phyloP scores from a whole-genome alignment of 2,329 filamentous ascomycete species.

The Talaromyces sp. region DNA sequence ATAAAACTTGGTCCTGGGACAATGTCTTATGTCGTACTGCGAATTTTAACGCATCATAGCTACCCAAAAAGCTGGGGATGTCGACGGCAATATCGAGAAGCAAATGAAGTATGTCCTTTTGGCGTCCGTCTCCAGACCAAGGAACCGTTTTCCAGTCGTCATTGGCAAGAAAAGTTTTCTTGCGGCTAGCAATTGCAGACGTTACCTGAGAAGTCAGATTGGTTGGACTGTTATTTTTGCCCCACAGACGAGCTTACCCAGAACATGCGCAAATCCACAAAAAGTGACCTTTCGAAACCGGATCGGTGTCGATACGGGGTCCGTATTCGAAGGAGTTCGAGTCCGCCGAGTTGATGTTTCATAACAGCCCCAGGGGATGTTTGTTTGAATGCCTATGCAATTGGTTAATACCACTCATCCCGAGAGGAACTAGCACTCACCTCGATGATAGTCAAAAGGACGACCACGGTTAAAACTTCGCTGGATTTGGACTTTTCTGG shows the following conservation, averaged over 20 bases:
- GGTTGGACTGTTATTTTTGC: no score
- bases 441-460: conserved; percentile 23
- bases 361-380: conserved; percentile 22
- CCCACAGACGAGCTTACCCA: conserved; percentile 17
- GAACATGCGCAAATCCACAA: conserved; percentile 23
- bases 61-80: conserved; percentile 20
- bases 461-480: conserved; percentile 20
- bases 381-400: conserved; percentile 21
- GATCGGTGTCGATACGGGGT: conserved; percentile 22
- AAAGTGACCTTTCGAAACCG: conserved; percentile 22
- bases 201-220: conserved; percentile 16
- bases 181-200: conserved; percentile 19
- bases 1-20: conserved; percentile 13
- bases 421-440: conserved; percentile 8
- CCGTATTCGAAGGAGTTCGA: conserved; percentile 18
- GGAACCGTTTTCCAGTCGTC: conserved; percentile 23
- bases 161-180: conserved; percentile 20
- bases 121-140: conserved; percentile 15
- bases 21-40: conserved; percentile 3
- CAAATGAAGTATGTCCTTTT: conserved; percentile 22
- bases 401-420: not conserved
- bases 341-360: conserved; percentile 21
- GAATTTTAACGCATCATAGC: conserved; percentile 18
- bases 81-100: conserved; percentile 22
- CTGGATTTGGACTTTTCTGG: conserved; percentile 18